Evolutionary conservation across 1,284 basidiomycete species (phyloP).

Genomic region (Hemileia vastatrix): DNA sequence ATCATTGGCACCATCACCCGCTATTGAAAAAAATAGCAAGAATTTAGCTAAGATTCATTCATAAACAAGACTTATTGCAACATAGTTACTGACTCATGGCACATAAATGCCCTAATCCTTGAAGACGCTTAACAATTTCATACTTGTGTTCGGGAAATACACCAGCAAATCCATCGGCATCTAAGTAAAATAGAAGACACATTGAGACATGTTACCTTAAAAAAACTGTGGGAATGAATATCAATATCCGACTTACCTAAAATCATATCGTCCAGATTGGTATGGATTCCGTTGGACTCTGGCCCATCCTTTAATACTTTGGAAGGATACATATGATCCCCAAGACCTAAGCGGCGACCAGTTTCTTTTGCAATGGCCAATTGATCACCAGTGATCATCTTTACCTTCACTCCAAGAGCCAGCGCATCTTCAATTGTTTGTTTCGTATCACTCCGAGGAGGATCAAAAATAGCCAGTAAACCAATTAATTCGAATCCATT

Average conservation of each 20-base stretch:
- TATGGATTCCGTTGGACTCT: conserved; percentile 53
- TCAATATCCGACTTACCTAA: conserved; percentile 46
- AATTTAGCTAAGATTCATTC: neutral
- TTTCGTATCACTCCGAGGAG: conserved; percentile 95
- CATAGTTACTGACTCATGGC: conserved; percentile 9
- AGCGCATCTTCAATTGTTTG: conserved; percentile 96
- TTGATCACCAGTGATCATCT: conserved; percentile 99
- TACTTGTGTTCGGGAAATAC: conserved; percentile 60
- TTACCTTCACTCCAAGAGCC: conserved; percentile 91
- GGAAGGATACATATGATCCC: conserved; percentile 93
- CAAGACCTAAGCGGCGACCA: conserved; percentile 87
- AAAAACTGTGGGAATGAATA: conserved; percentile 50
- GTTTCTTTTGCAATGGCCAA: conserved; percentile 99
- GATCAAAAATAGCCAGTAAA: conserved; percentile 94
- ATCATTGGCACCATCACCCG: conserved; percentile 93
- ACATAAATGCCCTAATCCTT: conserved; percentile 54
- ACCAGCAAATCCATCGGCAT: conserved; percentile 83
- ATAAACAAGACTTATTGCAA: neutral
- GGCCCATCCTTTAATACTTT: conserved; percentile 90
- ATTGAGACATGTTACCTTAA: neutral
- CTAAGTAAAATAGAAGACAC: conserved; percentile 49
- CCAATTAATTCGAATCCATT: conserved; percentile 96
- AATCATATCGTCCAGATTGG: conserved; percentile 20
- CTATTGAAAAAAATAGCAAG: conserved; percentile 46
- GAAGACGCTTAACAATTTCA: conserved; percentile 75